Evolutionary conservation across 2,329 filamentous ascomycete genomes (phyloP).

Genomic region (Hirsutella rhossiliensis): DNA sequence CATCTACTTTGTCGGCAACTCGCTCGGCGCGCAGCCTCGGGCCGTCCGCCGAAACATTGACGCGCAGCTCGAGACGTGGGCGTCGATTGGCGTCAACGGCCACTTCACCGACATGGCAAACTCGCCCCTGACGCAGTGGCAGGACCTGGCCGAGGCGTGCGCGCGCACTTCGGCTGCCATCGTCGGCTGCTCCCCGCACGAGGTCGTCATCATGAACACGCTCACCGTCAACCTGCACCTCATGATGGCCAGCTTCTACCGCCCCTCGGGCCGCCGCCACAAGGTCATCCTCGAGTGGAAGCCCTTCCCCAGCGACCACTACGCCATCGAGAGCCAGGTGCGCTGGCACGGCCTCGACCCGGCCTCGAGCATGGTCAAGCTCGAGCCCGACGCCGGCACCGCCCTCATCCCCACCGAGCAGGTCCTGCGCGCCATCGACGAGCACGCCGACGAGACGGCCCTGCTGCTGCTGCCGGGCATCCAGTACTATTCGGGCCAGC

Average conservation of each 20-base stretch:
- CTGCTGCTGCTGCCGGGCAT: conserved; percentile 75
- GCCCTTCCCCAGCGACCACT: conserved; percentile 81
- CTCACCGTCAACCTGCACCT: conserved; percentile 73
- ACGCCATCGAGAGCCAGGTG: conserved; percentile 74
- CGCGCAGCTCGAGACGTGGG: conserved; percentile 72
- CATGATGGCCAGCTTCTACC: conserved; percentile 75
- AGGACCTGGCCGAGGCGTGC: conserved; percentile 67
- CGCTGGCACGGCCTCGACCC: conserved; percentile 56
- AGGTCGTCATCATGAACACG: conserved; percentile 83
- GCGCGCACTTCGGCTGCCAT: conserved; percentile 58
- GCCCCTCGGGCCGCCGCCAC: conserved; percentile 48
- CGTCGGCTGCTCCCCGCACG: conserved; percentile 58
- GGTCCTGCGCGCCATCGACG: conserved; percentile 62
- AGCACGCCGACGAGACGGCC: conserved; percentile 60
- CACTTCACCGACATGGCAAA: conserved; percentile 63
- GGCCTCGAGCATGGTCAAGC: conserved; percentile 57
- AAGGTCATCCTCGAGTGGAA: conserved; percentile 86
- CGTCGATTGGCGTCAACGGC: conserved; percentile 70
- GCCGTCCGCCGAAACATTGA: conserved; percentile 53
- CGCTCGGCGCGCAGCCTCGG: conserved; percentile 71
- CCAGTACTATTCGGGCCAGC: conserved; percentile 86
- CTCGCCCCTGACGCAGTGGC: conserved; percentile 58
- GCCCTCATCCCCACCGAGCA: conserved; percentile 57
- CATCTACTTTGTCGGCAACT: conserved; percentile 85
- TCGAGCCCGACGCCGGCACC: conserved; percentile 48